Percentiles rank a stretch among this genome's conserved stretches.
Evolutionary conservation across 2,329 filamentous ascomycete species (phyloP).

Genomic region (Xylariaceae sp.): DNA sequence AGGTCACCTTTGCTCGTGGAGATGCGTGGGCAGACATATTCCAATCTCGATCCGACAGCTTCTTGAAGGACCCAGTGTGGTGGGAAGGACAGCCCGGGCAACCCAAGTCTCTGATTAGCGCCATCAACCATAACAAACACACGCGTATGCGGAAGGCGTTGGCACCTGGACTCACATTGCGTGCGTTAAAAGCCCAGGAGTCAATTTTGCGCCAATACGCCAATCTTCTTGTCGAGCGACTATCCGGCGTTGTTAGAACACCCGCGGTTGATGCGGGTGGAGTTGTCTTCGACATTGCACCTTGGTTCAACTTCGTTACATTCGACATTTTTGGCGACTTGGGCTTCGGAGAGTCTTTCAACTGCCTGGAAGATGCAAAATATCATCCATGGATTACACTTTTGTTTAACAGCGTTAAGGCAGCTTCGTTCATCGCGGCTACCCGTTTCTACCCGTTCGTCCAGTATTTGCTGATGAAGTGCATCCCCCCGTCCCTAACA

Average conservation of each 20-base stretch:
- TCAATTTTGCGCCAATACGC: slow-evolving; percentile 27
- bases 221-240: slow-evolving; percentile 23
- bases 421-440: slow-evolving; percentile 19
- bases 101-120: slow-evolving; percentile 25
- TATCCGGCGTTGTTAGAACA: no score
- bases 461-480: slow-evolving; percentile 16
- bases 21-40: slow-evolving; percentile 24
- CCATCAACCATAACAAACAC: slow-evolving; percentile 27
- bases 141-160: slow-evolving; percentile 24
- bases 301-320: slow-evolving; percentile 33
- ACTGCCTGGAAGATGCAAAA: slow-evolving; percentile 28
- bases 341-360: slow-evolving; percentile 31
- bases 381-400: slow-evolving; percentile 28
- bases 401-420: slow-evolving; percentile 26
- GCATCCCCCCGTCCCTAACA: slow-evolving; percentile 16
- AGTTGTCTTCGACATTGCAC: slow-evolving; percentile 15
- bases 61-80: slow-evolving; percentile 30
- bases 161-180: slow-evolving; percentile 23
- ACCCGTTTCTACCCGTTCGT: slow-evolving; percentile 24
- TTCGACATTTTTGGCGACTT: slow-evolving; percentile 39
- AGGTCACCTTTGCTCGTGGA: slow-evolving; percentile 20
- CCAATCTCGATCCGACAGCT: slow-evolving; percentile 16
- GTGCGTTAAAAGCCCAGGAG: slow-evolving; percentile 31
- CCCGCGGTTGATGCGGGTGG: not conserved
- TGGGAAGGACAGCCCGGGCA: slow-evolving; percentile 26